Conservation (phyloP, 129 eudicot species). For the Ambrosia trifida region DNA sequence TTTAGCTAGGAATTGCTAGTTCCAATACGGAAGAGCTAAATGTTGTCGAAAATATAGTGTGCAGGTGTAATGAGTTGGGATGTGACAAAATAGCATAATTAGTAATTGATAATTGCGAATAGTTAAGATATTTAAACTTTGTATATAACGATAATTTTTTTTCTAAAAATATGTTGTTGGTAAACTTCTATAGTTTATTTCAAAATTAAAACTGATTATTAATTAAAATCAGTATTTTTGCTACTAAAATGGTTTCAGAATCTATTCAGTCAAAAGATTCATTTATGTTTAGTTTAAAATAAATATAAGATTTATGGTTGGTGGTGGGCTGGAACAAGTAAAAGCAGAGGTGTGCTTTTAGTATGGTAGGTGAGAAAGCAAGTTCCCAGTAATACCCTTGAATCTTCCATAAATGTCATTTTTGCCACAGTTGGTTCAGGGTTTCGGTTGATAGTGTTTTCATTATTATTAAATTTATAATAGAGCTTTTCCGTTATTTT, state of each 20-base stretch:
- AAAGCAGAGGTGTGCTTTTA: conserved; percentile 27
- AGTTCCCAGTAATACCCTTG: conserved; percentile 20
- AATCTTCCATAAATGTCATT: neutral
- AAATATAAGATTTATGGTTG: conserved; percentile 6
- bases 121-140: too few species aligned
- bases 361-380: conserved; percentile 28
- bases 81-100: too few species aligned
- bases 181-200: too few species aligned
- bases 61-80: too few species aligned
- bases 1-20: neutral
- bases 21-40: neutral
- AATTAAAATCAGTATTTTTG: too few species aligned
- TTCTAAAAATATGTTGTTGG: too few species aligned
- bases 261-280: neutral
- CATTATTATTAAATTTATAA: too few species aligned
- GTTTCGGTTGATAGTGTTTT: too few species aligned
- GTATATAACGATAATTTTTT: too few species aligned
- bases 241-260: neutral
- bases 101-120: too few species aligned
- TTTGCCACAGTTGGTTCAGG: neutral
- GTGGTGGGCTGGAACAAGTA: conserved; percentile 28
- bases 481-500: too few species aligned
- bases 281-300: too few species aligned
- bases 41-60: neutral
- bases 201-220: neutral